phyloP scores from a whole-genome alignment of 2,329 filamentous ascomycete genomes.

The Sordariomycetes sp. region DNA sequence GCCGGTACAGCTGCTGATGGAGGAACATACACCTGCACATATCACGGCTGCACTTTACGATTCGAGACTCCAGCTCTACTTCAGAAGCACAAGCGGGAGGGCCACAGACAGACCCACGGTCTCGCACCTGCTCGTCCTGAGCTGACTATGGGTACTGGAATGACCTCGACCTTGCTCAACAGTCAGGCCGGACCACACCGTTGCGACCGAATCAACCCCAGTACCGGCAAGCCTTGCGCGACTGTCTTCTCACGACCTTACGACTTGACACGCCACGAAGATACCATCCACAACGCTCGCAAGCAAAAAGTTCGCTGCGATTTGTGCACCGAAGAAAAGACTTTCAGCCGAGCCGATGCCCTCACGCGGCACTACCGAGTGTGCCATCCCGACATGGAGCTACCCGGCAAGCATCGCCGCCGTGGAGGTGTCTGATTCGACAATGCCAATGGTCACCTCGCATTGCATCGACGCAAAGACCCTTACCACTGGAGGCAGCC shows the following conservation, averaged over 20 bases:
- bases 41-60: constrained; percentile 78
- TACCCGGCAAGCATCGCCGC: constrained; percentile 54
- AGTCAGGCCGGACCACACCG: constrained; percentile 89
- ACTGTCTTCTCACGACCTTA: constrained; percentile 93
- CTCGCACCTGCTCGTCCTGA: constrained; percentile 16
- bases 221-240: constrained; percentile 89
- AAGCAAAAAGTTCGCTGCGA: constrained; percentile 94
- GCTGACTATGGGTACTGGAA: too few relatives aligned
- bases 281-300: constrained; percentile 90
- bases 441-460: too few relatives aligned
- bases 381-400: constrained; percentile 81
- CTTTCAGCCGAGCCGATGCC: constrained; percentile 90
- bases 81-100: constrained; percentile 93
- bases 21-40: constrained; percentile 93
- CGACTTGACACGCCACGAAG: constrained; percentile 91
- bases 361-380: constrained; percentile 90
- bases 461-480: too few relatives aligned
- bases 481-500: too few relatives aligned
- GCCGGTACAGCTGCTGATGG: constrained; percentile 60
- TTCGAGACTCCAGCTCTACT: constrained; percentile 82
- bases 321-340: constrained; percentile 92
- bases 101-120: constrained; percentile 67
- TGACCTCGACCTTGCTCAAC: constrained; percentile 55
- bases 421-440: constrained; percentile 12
- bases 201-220: constrained; percentile 88